These are phyloP conservation scores for Lachnellula suecica DNA, from an alignment of 2,329 filamentous ascomycete species.

Conservation along the genomic window DNA sequence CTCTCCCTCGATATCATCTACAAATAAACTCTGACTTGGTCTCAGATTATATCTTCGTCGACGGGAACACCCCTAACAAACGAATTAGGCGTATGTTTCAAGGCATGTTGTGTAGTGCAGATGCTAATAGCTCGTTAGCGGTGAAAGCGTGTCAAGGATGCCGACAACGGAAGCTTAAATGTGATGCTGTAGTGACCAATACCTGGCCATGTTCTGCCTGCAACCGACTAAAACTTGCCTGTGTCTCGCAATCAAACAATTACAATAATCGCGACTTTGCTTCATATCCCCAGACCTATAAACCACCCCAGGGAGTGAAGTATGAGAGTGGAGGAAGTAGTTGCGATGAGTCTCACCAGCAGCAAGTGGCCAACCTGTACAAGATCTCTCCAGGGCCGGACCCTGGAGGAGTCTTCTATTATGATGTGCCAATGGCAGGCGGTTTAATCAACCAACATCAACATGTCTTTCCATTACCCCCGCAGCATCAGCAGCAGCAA, in stretches of 20 bases:
- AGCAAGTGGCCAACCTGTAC: conserved; percentile 50
- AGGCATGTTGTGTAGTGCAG: too few species aligned
- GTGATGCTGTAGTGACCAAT: conserved; percentile 94
- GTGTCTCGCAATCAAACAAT: conserved; percentile 67
- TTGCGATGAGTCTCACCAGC: conserved; percentile 51
- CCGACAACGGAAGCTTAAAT: conserved; percentile 93
- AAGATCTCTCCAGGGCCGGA: conserved; percentile 44
- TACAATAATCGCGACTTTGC: conserved; percentile 34
- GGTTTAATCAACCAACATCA: conserved; percentile 50
- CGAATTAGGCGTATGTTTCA: too few species aligned
- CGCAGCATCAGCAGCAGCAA: conserved; percentile 42
- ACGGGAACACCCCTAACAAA: too few species aligned
- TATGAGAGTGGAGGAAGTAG: conserved; percentile 43
- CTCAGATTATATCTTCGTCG: too few species aligned
- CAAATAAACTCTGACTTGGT: too few species aligned
- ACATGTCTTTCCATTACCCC: conserved; percentile 56
- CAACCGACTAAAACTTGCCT: conserved; percentile 86
- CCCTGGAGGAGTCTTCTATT: conserved; percentile 54
- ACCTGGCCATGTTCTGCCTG: conserved; percentile 97
- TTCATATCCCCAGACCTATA: conserved; percentile 41
- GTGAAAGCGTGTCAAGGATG: conserved; percentile 98
- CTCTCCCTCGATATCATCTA: too few species aligned
- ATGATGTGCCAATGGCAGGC: conserved; percentile 48
- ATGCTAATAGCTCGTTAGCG: too few species aligned
- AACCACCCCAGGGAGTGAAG: conserved; percentile 45